Evolutionary conservation across 345 rosid genomes (phyloP).

Genomic region (Linum usitatissimum): DNA sequence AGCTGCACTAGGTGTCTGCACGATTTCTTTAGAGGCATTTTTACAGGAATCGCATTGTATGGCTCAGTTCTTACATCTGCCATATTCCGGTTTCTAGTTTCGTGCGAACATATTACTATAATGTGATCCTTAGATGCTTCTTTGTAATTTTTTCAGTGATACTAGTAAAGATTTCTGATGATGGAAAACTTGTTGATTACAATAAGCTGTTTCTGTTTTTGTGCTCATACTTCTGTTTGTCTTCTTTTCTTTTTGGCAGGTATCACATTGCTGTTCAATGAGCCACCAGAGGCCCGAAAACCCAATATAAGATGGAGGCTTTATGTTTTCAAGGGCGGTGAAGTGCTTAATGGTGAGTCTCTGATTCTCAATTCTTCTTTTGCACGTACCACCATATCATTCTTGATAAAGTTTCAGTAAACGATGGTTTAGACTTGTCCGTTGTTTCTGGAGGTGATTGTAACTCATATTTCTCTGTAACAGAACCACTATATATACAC

Average conservation of each 20-base stretch:
- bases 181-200: not conserved
- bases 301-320: constrained; percentile 84
- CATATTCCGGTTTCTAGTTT: not conserved
- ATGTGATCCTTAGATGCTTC: not conserved
- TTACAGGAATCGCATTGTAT: not conserved
- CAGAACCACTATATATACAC: constrained; percentile 93
- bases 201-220: not conserved
- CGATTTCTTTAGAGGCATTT: not conserved
- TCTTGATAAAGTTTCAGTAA: too few relatives aligned
- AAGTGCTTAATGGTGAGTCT: constrained; percentile 62
- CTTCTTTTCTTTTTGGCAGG: constrained; percentile 32
- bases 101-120: not conserved
- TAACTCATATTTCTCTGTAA: not conserved
- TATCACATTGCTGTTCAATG: constrained; percentile 70
- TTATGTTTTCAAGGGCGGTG: constrained; percentile 81
- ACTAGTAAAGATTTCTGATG: not conserved
- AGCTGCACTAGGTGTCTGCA: not conserved
- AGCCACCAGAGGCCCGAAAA: constrained; percentile 90
- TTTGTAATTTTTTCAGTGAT: not conserved
- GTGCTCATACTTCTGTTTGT: not conserved
- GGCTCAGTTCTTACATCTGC: not conserved
- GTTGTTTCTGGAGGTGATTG: not conserved
- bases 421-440: too few relatives aligned
- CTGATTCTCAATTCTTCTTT: constrained; percentile 1
- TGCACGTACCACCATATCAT: not conserved